Percentiles rank a stretch among this genome's conserved stretches.
Conservation (phyloP, 2,329 filamentous ascomycete genomes). For the Phaeosphaeriaceae sp. region DNA sequence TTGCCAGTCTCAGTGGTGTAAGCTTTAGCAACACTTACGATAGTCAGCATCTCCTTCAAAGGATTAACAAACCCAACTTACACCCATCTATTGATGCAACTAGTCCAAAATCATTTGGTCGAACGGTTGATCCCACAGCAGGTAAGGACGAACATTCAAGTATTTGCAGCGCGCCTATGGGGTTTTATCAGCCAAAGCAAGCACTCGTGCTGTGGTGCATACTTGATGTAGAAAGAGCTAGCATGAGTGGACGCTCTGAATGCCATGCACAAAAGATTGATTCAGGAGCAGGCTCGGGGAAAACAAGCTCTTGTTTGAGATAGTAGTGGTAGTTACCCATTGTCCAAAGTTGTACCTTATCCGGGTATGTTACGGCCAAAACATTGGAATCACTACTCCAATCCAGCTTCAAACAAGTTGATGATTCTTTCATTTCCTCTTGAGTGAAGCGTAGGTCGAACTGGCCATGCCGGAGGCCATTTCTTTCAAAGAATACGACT, state of each 20-base stretch:
- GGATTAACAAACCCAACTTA: constrained; percentile 38
- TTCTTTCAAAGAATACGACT: constrained; percentile 94
- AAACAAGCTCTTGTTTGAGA: constrained; percentile 81
- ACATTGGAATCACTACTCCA: constrained; percentile 96
- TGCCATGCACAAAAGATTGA: constrained; percentile 68
- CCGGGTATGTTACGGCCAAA: constrained; percentile 76
- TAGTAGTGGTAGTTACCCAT: constrained; percentile 99
- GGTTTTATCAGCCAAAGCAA: background rate
- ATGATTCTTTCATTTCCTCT: constrained; percentile 62
- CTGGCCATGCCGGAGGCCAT: constrained; percentile 94
- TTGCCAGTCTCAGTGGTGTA: constrained; percentile 82
- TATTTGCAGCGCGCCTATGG: constrained; percentile 59
- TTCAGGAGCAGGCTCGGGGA: constrained; percentile 25
- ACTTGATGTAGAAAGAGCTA: constrained; percentile 59
- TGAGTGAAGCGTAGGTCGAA: constrained; percentile 77
- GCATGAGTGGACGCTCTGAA: constrained; percentile 77
- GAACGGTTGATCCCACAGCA: constrained; percentile 69
- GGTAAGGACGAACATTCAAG: constrained; percentile 71
- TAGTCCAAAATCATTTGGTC: constrained; percentile 78
- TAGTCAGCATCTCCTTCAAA: constrained; percentile 20
- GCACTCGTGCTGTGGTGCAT: background rate
- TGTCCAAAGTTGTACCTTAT: constrained; percentile 90
- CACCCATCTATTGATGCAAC: constrained; percentile 86
- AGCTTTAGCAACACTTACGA: constrained; percentile 69
- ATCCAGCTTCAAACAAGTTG: constrained; percentile 67